phyloP scores from a whole-genome alignment of 2,329 filamentous ascomycete species.

The Ceratocystis huliohia region DNA sequence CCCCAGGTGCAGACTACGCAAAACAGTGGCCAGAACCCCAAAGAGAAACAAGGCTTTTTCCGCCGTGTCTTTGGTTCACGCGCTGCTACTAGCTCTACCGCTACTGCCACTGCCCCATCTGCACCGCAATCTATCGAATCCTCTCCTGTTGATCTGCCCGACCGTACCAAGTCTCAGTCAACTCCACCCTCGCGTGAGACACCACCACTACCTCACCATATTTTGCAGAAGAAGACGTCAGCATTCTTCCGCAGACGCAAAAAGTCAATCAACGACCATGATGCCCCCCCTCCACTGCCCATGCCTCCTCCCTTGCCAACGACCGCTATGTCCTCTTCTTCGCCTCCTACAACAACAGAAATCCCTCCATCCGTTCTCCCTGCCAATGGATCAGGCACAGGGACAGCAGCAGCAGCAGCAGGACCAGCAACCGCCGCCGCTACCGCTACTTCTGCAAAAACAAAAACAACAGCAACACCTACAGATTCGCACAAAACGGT shows the following conservation, averaged over 20 bases:
- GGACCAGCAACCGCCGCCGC: background rate
- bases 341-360: slow-evolving; percentile 1
- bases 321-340: slow-evolving; percentile 17
- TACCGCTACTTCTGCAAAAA: background rate
- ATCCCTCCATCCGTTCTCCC: slow-evolving; percentile 10
- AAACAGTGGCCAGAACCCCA: slow-evolving; percentile 36
- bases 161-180: slow-evolving; percentile 26
- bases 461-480: no score
- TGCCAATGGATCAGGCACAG: background rate
- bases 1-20: slow-evolving; percentile 26
- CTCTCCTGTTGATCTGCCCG: slow-evolving; percentile 28
- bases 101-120: background rate
- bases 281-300: slow-evolving; percentile 49
- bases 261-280: slow-evolving; percentile 63
- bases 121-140: slow-evolving; percentile 18
- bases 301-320: slow-evolving; percentile 30
- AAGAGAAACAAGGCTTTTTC: slow-evolving; percentile 79
- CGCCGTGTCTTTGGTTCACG: slow-evolving; percentile 75
- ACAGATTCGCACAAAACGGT: background rate
- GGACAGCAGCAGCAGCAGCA: background rate
- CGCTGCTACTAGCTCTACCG: slow-evolving; percentile 31
- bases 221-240: slow-evolving; percentile 77
- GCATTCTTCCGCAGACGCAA: slow-evolving; percentile 91
- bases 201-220: slow-evolving; percentile 33
- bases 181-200: slow-evolving; percentile 40